Evolutionary conservation across 2,329 filamentous ascomycete species (phyloP).

Genomic region (Trichophyton schoenleinii): DNA sequence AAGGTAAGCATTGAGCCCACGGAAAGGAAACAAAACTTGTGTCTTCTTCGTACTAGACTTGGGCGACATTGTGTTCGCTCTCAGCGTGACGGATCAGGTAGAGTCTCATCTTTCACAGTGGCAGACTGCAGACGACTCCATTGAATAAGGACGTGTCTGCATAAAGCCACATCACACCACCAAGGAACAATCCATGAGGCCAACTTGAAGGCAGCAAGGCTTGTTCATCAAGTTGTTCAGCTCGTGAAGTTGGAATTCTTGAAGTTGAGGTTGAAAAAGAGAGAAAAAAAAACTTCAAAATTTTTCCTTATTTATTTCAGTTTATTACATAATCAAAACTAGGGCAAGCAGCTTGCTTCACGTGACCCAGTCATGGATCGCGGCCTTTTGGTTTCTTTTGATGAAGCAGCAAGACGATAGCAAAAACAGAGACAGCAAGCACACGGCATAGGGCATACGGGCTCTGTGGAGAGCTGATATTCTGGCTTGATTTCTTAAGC

Average conservation of each 20-base stretch:
- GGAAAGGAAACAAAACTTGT: neutral
- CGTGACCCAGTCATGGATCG: neutral
- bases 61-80: conserved; percentile 74
- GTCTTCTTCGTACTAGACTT: conserved; percentile 20
- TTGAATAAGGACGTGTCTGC: neutral
- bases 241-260: neutral
- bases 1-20: conserved; percentile 3
- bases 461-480: neutral
- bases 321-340: neutral
- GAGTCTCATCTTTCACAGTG: conserved; percentile 42
- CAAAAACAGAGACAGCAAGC: neutral
- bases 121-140: neutral
- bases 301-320: neutral
- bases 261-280: neutral
- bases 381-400: neutral
- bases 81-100: conserved; percentile 77
- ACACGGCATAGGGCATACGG: neutral
- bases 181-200: neutral
- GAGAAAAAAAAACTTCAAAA: neutral
- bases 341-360: neutral
- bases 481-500: neutral
- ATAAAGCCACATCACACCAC: neutral
- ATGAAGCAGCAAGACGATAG: neutral
- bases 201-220: neutral
- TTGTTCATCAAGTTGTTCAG: neutral